Base-by-base conservation (phyloP, 371 early-diverging fungal species). In the Apophysomyces ossiformis region DNA sequence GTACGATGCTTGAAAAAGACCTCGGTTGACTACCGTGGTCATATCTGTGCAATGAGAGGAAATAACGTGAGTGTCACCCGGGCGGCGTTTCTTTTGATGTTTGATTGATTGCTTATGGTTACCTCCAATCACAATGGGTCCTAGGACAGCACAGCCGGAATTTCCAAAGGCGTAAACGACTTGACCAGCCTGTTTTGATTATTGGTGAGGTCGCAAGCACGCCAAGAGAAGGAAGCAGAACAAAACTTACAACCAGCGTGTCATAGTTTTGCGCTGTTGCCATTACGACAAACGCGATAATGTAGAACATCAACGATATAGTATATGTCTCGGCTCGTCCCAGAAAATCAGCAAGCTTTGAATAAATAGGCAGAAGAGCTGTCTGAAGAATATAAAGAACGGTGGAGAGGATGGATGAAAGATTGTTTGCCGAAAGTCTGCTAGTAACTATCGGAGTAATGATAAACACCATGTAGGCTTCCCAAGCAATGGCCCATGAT, bases 111-210 rank as follows among this genome's bases (percentile, higher is more conserved):
- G 13, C 18, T 21, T 1, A n/a, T 9, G 21, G 38, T 50, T 79
- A 76, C 79, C 79, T 61, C 76, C 79, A 65, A 74, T 73, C 9
- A 76, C 60, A 41, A 79, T 74, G 60, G 72, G 79, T 21, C 74
- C 71, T 13, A 79, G 46, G 59, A 76, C 69, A 13, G 62, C 62
- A 32, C 67, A 69, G 44, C 79, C 79, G 38, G 76, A 61, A 16
- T 69, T 61, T 32, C 76, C 79, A 62, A 79, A 69, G 54, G 79
- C 69, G 57, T 76, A 72, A 7, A 79, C 60, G 35, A 75, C 70
- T 68, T 75, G 73, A 4, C 69, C 78, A 54, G 73, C 75, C 78
- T 78, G 16, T 47, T 47, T 15, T 47, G 32, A 7, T 21, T 13
- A 13, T 4, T 13, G 8, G 57, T 12, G 18, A 56, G n/a, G 21